Evolutionary conservation across 208 protist genomes (phyloP).

Genomic region (Leishmania mexicana): DNA sequence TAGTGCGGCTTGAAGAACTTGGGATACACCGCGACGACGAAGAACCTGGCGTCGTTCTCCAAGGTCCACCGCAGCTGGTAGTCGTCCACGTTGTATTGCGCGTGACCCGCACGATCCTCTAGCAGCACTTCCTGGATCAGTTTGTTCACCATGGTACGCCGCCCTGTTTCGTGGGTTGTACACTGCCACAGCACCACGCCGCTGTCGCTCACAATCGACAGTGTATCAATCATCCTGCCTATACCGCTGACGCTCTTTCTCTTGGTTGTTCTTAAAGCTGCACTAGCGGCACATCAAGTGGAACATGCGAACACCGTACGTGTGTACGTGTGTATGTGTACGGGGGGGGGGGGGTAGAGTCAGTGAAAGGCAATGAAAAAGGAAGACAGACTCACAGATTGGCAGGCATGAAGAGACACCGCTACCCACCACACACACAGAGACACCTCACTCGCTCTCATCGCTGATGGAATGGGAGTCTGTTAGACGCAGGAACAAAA

Average conservation of each 20-base stretch:
- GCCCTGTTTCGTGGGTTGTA: conserved; percentile 48
- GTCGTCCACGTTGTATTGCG: conserved; percentile 64
- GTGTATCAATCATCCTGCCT: conserved; percentile 93
- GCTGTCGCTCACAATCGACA: conserved; percentile 93
- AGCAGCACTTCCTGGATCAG: conserved; percentile 94
- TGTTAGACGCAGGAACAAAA: neutral
- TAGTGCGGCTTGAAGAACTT: conserved; percentile 89
- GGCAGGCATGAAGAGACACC: neutral
- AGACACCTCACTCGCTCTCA: neutral
- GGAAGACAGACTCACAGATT: neutral
- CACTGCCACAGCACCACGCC: conserved; percentile 94
- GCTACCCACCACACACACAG: neutral
- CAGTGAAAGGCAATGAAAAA: neutral
- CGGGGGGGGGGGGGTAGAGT: neutral
- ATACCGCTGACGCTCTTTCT: neutral
- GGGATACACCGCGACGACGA: conserved; percentile 94
- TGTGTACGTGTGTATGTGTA: neutral
- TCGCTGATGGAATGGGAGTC: neutral
- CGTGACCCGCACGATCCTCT: conserved; percentile 88
- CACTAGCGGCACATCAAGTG: neutral
- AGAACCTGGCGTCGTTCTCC: conserved; percentile 93
- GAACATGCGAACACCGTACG: neutral
- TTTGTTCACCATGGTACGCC: conserved; percentile 88
- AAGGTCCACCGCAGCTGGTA: conserved; percentile 94
- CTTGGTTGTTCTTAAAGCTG: neutral